These are phyloP conservation scores for Fraxinus albicans DNA, from an alignment of 305 asterid genomes.

Conservation along the genomic window DNA sequence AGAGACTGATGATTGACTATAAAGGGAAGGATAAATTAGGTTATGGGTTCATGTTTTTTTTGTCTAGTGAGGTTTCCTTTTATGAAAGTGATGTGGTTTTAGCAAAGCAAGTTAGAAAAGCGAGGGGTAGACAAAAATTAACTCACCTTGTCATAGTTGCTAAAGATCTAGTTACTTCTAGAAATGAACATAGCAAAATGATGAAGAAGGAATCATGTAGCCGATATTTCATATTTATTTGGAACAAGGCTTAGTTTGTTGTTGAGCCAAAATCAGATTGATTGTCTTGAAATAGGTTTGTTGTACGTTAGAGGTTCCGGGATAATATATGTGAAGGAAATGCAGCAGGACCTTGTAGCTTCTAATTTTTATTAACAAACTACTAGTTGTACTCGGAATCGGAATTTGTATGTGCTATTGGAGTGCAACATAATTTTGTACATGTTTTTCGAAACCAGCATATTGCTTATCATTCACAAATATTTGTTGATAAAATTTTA, in stretches of 20 bases:
- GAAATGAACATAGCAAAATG: not conserved
- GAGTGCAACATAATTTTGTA: not conserved
- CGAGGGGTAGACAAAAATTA: not conserved
- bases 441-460: not conserved
- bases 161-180: not conserved
- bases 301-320: not conserved
- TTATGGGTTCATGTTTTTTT: not conserved
- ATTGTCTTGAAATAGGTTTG: not conserved
- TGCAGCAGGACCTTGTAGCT: not conserved
- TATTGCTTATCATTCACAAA: not conserved
- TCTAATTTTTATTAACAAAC: not conserved
- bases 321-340: not conserved
- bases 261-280: not conserved
- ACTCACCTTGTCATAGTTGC: not conserved
- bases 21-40: not conserved
- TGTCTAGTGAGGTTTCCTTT: not conserved
- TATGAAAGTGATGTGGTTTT: not conserved
- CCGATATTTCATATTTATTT: not conserved
- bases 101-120: not conserved
- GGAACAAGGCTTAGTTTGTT: not conserved
- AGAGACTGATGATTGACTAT: not conserved
- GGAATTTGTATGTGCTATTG: not conserved
- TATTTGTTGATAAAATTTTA: slow-evolving; percentile 5
- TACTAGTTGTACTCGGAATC: not conserved
- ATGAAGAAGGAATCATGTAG: not conserved